Conservation (phyloP, 192 early-diverging fungal species). For the Funneliformis mosseae region DNA sequence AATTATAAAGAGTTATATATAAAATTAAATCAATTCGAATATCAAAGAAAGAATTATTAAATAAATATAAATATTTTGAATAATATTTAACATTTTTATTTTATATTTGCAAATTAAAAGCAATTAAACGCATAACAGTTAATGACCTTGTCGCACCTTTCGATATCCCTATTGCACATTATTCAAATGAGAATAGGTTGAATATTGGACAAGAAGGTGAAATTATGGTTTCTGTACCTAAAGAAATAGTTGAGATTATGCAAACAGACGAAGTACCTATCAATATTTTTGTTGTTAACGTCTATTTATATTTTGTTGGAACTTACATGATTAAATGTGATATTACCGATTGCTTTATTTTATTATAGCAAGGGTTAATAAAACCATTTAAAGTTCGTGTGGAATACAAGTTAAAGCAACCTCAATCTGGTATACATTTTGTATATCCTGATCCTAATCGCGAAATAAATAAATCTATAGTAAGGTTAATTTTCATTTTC, state of each 20-base stretch:
- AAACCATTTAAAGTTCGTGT: not conserved
- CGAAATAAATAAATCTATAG: not conserved
- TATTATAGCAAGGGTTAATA: constrained; percentile 8
- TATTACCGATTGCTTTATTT: not conserved
- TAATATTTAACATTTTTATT: not conserved
- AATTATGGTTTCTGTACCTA: not conserved
- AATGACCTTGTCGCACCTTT: not conserved
- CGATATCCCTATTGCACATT: not conserved
- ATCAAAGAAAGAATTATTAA: no score
- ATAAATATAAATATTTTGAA: not conserved
- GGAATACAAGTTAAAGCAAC: not conserved
- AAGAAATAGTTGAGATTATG: not conserved
- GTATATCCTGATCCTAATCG: constrained; percentile 4
- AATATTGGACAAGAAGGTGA: not conserved
- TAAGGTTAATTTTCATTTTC: not conserved
- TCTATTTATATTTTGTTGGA: not conserved
- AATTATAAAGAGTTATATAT: no score
- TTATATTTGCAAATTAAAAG: not conserved
- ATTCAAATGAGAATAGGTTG: not conserved
- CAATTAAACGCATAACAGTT: not conserved
- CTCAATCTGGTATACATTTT: constrained; percentile 9
- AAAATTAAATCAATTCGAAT: no score
- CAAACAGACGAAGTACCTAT: not conserved
- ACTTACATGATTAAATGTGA: not conserved
- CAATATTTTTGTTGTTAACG: not conserved